phyloP scores from a whole-genome alignment of 345 rosid species.

The Moricandia moricandioides region DNA sequence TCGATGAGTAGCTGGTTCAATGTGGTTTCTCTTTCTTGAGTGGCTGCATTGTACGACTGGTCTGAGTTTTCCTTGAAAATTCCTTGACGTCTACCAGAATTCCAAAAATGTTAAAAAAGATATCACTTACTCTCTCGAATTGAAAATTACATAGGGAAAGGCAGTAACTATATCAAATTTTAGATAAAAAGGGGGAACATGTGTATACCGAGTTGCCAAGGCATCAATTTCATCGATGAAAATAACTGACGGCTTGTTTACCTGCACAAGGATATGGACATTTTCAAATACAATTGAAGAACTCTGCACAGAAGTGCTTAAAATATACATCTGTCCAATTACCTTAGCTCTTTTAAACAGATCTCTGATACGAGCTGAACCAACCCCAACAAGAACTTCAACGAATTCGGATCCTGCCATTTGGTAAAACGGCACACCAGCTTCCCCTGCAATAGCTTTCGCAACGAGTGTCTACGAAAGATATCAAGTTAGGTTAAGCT shows the following conservation, averaged over 20 bases:
- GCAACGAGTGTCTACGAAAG: constrained; percentile 80
- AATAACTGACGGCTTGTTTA: constrained; percentile 91
- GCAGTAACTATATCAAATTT: constrained; percentile 1
- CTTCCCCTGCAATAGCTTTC: constrained; percentile 97
- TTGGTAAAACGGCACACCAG: constrained; percentile 95
- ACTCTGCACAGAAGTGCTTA: neutral
- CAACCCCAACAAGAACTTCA: constrained; percentile 95
- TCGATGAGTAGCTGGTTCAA: constrained; percentile 92
- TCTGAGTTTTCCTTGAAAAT: constrained; percentile 75
- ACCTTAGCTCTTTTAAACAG: constrained; percentile 97
- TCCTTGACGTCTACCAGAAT: constrained; percentile 76
- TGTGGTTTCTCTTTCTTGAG: constrained; percentile 95
- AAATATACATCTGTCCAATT: constrained; percentile 11
- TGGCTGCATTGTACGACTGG: constrained; percentile 87
- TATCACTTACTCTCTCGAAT: neutral
- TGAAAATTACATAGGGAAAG: neutral
- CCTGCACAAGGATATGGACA: constrained; percentile 51
- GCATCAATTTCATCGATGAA: constrained; percentile 97
- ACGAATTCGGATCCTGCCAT: constrained; percentile 99
- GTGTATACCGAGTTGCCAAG: constrained; percentile 75
- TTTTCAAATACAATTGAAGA: constrained; percentile 13
- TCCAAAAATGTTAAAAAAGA: neutral
- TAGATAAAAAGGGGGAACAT: neutral
- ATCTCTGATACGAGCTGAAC: constrained; percentile 97
- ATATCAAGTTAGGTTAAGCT: constrained; percentile 12